Percentiles rank a stretch among this genome's conserved stretches.
Evolutionary conservation across 441 rosid genomes (phyloP).

Genomic region (Populus trichocarpa): DNA sequence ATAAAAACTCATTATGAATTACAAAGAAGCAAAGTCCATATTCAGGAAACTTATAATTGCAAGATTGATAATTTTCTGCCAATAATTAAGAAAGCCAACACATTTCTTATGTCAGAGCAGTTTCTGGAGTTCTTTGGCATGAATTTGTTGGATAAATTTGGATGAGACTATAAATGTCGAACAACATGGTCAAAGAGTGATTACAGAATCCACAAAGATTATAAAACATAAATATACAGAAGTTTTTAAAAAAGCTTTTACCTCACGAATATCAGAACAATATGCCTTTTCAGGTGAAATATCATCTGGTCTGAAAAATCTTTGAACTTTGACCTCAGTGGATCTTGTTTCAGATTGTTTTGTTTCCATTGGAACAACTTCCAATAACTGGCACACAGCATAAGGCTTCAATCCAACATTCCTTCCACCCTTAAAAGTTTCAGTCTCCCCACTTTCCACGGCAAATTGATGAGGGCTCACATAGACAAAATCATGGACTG

Average conservation of each 20-base stretch:
- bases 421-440: conserved; percentile 61
- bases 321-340: conserved; percentile 50
- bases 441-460: conserved; percentile 28
- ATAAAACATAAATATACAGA: too few relatives aligned
- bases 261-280: conserved; percentile 76
- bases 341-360: conserved; percentile 30
- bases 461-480: conserved; percentile 43
- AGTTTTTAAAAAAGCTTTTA: conserved; percentile 11
- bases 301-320: conserved; percentile 84
- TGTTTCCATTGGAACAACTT: conserved; percentile 38
- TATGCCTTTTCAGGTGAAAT: conserved; percentile 76
- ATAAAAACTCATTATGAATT: not conserved
- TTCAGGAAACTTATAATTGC: too few relatives aligned
- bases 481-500: conserved; percentile 62
- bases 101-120: not conserved
- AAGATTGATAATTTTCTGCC: too few relatives aligned
- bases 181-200: not conserved
- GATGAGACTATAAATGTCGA: not conserved
- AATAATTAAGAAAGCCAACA: too few relatives aligned
- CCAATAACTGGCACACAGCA: conserved; percentile 71
- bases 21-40: not conserved
- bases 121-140: not conserved
- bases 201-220: not conserved
- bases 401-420: conserved; percentile 74
- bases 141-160: not conserved